phyloP scores from a whole-genome alignment of 805 yeast species.

The Candida sakaeoensis region DNA sequence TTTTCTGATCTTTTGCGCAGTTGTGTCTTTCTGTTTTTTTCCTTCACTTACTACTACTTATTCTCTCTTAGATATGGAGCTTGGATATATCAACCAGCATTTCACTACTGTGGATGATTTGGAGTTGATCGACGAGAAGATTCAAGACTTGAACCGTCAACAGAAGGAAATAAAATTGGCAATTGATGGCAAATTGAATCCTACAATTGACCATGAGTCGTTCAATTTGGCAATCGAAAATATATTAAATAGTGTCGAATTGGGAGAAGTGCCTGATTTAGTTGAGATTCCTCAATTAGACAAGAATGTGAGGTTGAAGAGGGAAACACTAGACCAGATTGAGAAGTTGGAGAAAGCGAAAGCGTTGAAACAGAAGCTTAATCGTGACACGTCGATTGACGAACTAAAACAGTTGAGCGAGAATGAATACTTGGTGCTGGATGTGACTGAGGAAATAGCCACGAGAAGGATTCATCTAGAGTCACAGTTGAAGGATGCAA shows the following conservation, averaged over 20 bases:
- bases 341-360: neutral
- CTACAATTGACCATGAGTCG: neutral
- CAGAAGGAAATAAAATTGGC: conserved; percentile 10
- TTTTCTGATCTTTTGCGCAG: neutral
- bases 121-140: conserved; percentile 20
- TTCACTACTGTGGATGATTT: conserved; percentile 35
- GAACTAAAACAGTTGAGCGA: conserved; percentile 6
- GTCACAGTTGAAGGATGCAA: conserved; percentile 11
- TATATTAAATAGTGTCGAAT: neutral
- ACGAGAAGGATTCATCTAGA: conserved; percentile 9
- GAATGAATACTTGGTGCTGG: neutral
- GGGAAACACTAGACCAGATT: neutral
- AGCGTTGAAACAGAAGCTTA: neutral
- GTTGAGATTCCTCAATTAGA: neutral
- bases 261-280: neutral
- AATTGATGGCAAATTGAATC: neutral
- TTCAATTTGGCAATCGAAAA: neutral
- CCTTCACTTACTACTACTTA: neutral
- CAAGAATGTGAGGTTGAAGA: neutral
- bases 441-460: neutral
- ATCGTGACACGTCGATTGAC: neutral
- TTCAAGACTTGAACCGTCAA: conserved; percentile 21
- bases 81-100: conserved; percentile 26
- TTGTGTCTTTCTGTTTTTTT: too few species aligned
- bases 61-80: too few species aligned